These are phyloP conservation scores for Fonsecaea pugnacius DNA, from an alignment of 2,329 filamentous ascomycete genomes.

Conservation along the genomic window DNA sequence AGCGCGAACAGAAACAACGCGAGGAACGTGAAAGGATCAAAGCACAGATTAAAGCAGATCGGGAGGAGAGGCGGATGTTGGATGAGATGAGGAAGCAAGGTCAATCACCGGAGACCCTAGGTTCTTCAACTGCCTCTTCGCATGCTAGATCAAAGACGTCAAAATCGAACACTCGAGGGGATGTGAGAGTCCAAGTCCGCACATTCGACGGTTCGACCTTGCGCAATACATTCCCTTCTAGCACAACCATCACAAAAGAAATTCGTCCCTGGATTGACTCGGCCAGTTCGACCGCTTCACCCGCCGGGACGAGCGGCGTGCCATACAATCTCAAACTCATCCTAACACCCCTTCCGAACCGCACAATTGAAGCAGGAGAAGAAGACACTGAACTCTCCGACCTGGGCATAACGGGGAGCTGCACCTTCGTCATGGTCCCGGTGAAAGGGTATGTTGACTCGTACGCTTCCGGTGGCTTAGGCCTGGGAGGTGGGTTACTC, in stretches of 20 bases:
- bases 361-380: constrained; percentile 73
- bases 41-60: constrained; percentile 76
- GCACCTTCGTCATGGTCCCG: constrained; percentile 80
- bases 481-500: constrained; percentile 25
- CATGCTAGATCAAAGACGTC: constrained; percentile 10
- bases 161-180: constrained; percentile 32
- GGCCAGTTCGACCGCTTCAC: constrained; percentile 53
- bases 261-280: constrained; percentile 79
- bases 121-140: constrained; percentile 11
- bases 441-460: constrained; percentile 65
- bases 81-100: constrained; percentile 55
- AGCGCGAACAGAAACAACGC: constrained; percentile 66
- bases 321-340: constrained; percentile 87
- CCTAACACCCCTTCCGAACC: constrained; percentile 75
- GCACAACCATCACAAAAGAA: constrained; percentile 64
- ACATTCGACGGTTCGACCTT: constrained; percentile 84
- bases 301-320: constrained; percentile 41
- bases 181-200: constrained; percentile 73
- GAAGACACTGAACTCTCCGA: constrained; percentile 71
- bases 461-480: constrained; percentile 49
- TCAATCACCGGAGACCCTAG: constrained; percentile 26
- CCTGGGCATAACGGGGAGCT: constrained; percentile 75
- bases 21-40: constrained; percentile 74
- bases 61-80: constrained; percentile 65
- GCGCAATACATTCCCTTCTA: constrained; percentile 70